phyloP scores from a whole-genome alignment of 2,329 filamentous ascomycete genomes.

The Colletotrichum tabaci region DNA sequence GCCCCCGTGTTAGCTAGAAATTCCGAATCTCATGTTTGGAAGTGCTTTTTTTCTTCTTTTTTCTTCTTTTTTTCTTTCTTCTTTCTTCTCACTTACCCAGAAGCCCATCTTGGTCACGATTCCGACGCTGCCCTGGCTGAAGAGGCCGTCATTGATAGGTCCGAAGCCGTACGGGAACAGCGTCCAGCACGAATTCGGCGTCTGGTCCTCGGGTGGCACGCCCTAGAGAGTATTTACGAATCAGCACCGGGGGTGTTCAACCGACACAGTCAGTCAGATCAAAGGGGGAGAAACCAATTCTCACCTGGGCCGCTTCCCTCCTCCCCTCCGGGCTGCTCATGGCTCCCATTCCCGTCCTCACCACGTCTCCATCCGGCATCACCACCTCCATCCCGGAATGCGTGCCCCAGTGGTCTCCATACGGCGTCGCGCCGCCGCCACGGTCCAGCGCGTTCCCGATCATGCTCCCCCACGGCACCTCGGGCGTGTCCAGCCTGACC shows the following conservation, averaged over 20 bases:
- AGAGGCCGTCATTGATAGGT: conserved; percentile 57
- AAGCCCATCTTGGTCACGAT: conserved; percentile 69
- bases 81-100: conserved; percentile 39
- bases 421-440: conserved; percentile 62
- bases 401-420: conserved; percentile 59
- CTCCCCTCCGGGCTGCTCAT: conserved; percentile 17
- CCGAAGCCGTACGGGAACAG: conserved; percentile 59
- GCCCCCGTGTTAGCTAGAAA: neutral
- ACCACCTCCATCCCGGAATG: conserved; percentile 61
- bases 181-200: conserved; percentile 57
- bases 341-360: conserved; percentile 58
- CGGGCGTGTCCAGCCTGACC: conserved; percentile 60
- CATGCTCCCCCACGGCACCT: conserved; percentile 59
- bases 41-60: neutral
- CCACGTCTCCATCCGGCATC: conserved; percentile 57
- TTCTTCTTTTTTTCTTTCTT: too few relatives aligned
- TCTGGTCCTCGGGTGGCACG: conserved; percentile 44
- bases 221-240: neutral
- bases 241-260: neutral
- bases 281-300: neutral
- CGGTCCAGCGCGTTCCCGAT: conserved; percentile 62
- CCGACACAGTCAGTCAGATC: neutral
- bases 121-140: conserved; percentile 64
- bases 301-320: conserved; percentile 44
- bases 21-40: neutral